These are phyloP conservation scores for Orychophragmus violaceus DNA, from an alignment of 345 rosid genomes.

Conservation along the genomic window DNA sequence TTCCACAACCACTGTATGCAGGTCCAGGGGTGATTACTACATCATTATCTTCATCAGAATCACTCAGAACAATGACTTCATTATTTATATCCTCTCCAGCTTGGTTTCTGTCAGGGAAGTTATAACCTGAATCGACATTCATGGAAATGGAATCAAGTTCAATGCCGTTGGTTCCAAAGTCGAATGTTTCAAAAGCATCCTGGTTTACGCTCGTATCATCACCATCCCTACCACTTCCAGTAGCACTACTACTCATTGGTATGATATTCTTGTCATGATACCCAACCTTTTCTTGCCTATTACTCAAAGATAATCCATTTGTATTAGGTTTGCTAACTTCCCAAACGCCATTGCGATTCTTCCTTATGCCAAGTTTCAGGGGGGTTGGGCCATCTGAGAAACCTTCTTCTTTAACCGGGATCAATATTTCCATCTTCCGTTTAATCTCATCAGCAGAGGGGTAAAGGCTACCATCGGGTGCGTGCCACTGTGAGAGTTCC, in stretches of 20 bases:
- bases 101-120: conserved; percentile 42
- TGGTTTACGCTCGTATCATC: conserved; percentile 95
- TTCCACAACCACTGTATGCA: conserved; percentile 43
- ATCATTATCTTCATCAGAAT: conserved; percentile 89
- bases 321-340: conserved; percentile 77
- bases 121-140: conserved; percentile 56
- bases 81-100: conserved; percentile 47
- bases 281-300: conserved; percentile 46
- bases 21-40: conserved; percentile 45
- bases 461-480: conserved; percentile 60
- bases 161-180: conserved; percentile 48
- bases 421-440: conserved; percentile 48
- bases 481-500: conserved; percentile 80
- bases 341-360: conserved; percentile 83
- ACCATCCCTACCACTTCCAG: conserved; percentile 88
- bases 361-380: conserved; percentile 85
- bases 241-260: conserved; percentile 91
- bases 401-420: conserved; percentile 64
- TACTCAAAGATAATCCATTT: conserved; percentile 56
- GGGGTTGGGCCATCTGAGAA: conserved; percentile 62
- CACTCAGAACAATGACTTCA: conserved; percentile 81
- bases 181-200: conserved; percentile 65
- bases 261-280: conserved; percentile 50
- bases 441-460: conserved; percentile 38
- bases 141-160: conserved; percentile 75